Percentiles rank a stretch among this genome's conserved stretches.
Conservation (phyloP, 495 filamentous ascomycete genomes). For the Aeminium ludgeri region DNA sequence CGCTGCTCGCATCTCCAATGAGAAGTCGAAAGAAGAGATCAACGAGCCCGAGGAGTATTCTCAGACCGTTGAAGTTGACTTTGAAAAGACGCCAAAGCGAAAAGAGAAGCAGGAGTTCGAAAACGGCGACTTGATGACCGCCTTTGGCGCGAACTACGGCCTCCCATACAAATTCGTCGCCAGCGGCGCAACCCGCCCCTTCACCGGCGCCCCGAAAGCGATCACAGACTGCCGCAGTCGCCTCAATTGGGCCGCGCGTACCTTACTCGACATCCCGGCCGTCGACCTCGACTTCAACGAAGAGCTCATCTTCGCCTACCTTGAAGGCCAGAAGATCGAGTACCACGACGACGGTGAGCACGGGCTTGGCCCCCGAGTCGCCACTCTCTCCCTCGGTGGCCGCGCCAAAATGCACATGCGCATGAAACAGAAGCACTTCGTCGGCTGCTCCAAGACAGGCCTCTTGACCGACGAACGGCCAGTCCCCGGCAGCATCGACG, state of each 20-base stretch:
- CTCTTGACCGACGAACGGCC: constrained; percentile 17
- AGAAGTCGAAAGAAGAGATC: not conserved
- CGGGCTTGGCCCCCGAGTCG: constrained; percentile 57
- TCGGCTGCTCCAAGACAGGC: constrained; percentile 24
- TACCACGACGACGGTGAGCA: constrained; percentile 77
- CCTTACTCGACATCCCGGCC: constrained; percentile 18
- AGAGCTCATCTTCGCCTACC: constrained; percentile 56
- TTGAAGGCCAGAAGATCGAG: constrained; percentile 40
- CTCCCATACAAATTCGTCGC: constrained; percentile 74
- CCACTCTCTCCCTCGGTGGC: constrained; percentile 56
- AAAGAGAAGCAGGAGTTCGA: constrained; percentile 2
- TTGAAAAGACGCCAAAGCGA: not conserved
- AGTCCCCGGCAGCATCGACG: constrained; percentile 26
- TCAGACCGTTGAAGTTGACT: not conserved
- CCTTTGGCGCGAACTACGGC: constrained; percentile 34
- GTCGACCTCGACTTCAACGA: constrained; percentile 48
- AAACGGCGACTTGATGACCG: constrained; percentile 13
- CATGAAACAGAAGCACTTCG: constrained; percentile 42
- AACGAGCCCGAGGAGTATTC: not conserved
- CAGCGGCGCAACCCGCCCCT: constrained; percentile 42
- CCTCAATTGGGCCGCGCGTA: constrained; percentile 42
- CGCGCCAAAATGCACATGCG: constrained; percentile 51
- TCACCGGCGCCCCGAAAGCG: constrained; percentile 40
- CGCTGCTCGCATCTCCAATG: not conserved
- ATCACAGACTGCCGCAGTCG: constrained; percentile 43